Evolutionary conservation across 768 basidiomycete species (phyloP), one percentile per base, ranked within the genome.

Genomic region (Phanerochaete sordida): DNA sequence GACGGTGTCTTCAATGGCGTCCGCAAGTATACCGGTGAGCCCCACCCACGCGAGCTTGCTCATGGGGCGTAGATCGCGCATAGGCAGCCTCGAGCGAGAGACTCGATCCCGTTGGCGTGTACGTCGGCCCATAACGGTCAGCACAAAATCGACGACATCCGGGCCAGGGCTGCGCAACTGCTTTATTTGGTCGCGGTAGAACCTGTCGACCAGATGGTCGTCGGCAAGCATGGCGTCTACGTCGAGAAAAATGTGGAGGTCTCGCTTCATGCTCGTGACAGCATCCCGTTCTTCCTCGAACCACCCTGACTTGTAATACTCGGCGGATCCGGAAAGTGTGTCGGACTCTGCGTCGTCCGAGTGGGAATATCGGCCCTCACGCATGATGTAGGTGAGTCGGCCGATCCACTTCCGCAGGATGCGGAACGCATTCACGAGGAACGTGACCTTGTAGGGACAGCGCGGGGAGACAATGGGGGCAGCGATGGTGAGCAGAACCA

Each of bases 381-480:
- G n/a, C n/a, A 19, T 26, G 30, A 51, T 19, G 49, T 19, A 23
- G 49, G 39, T 9, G 39, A 19, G 11, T 43, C 39, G 8, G 7
- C 39, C 11, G 7, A 43, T 11, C 39, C 39, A 43, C 39, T 43
- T 43, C 8, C 39, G 39, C 8, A 43, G 39, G 8, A 43, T 19
- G 4, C 19, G 7, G 39, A 43, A 43, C 19, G 39, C 39, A 19
- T 19, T 19, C 4, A 43, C 39, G 4, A 43, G 39, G 39, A 43
- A 43, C 8, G 39, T 43, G 19, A 43, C 39, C 43, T 60, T 60
- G 53, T 60, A 60, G 23, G 59, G 59, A 27, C 59, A 60, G 6
- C 52, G 51, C 13, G 50, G 28, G 13, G 31, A 48, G 27, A 60
- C 15, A 8, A 47, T 15, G 15, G 59, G 59, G 27, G 35, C 19